Percentiles rank a stretch among this genome's conserved stretches.
phyloP scores from a whole-genome alignment of 1,139 yeast species.

The Yamadazyma trypodendri region DNA sequence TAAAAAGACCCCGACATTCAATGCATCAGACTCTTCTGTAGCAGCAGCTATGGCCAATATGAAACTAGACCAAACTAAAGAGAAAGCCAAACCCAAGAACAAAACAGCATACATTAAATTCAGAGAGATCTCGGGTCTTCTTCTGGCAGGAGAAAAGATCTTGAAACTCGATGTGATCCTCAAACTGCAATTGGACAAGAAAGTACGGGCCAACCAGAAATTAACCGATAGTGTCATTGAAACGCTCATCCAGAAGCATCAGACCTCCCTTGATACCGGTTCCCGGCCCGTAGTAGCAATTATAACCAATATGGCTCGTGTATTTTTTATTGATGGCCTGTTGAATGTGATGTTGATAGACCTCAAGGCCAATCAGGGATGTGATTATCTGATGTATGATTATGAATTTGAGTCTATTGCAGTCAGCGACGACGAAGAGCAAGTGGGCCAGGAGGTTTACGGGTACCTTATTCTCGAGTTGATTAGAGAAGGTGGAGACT shows the following conservation, averaged over 20 bases:
- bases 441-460: conserved; percentile 29
- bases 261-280: conserved; percentile 30
- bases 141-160: conserved; percentile 39
- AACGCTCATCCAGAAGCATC: conserved; percentile 41
- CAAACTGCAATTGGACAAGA: conserved; percentile 36
- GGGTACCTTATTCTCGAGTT: conserved; percentile 69
- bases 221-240: conserved; percentile 40
- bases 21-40: conserved; percentile 3
- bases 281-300: conserved; percentile 45
- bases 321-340: conserved; percentile 38
- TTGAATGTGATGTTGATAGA: conserved; percentile 44
- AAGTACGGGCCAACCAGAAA: conserved; percentile 21
- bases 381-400: conserved; percentile 74
- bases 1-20: neutral
- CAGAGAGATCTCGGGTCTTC: conserved; percentile 34
- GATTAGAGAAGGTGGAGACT: conserved; percentile 52
- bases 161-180: conserved; percentile 41
- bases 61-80: neutral
- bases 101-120: conserved; percentile 22
- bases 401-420: conserved; percentile 56
- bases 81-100: conserved; percentile 1
- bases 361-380: conserved; percentile 50
- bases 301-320: conserved; percentile 47
- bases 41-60: conserved; percentile 10
- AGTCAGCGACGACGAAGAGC: conserved; percentile 43